Base-by-base conservation (phyloP, 2,329 filamentous ascomycete species). In the Hypomyces perniciosus region DNA sequence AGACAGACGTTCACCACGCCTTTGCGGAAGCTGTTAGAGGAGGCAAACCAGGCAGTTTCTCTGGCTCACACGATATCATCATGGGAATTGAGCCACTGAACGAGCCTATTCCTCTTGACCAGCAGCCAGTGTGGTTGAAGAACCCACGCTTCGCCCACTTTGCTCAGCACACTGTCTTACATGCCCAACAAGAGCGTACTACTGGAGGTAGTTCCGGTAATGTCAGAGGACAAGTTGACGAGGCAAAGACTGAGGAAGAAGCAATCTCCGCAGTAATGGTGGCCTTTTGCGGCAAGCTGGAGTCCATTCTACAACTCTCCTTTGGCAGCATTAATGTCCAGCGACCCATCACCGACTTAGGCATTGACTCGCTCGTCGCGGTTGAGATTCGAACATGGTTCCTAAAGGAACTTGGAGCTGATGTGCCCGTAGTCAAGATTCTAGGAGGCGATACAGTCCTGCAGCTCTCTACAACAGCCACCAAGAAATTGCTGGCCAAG, bases 311-410 rank as follows among this genome's bases (percentile, higher is more conserved):
- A 4, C 59, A 57, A 6, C 44, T 55, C 1, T 27, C 54, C 4
- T 10, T 37, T 13, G 56, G 34, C 6, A 52, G 46, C 6, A 51
- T 55, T 8, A 44, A 55, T 7, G 44, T 50, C 3, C 30, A 52
- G 8, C 39, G 41, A 9, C 48, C 51, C 4, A 43, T 61, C 10
- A 52, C 57, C 7, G 61, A 65, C 13, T 51, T 65, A 1, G 63
- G 65, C 1, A 54, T 66, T 13, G 65, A 67, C 47, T 62, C 62
- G 0, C 51, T 68, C 6, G 53, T 64, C 2, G 61, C 64, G 1
- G 61, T 65, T 6, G 61, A 61, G 67, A 71, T 72, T 4, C 69
- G 75, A 1, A 62, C 69, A 2, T 80, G 76, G 76, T 75, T 78
- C 54, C 40, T 70, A 13, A 74, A 74, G 51, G 62, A 71, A 34